Base-by-base conservation (phyloP, 1,139 yeast species). In the Saccharomyces hybrid region DNA sequence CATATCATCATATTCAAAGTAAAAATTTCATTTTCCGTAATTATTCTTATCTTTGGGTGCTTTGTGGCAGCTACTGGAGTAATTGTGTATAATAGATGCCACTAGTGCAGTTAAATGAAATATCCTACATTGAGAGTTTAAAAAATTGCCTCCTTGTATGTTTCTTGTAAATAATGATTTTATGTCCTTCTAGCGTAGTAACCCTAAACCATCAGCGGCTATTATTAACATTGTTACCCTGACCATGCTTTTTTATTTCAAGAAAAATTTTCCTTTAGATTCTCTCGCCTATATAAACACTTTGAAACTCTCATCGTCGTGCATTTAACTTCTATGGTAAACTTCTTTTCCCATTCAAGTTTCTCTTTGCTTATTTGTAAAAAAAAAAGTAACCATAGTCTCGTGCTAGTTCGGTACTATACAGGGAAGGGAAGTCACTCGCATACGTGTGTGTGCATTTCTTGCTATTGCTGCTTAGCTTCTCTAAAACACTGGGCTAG, bases 401-500 rank as follows among this genome's bases (percentile, higher is more conserved):
- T 79, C 78, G 84, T 78, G 83, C 73, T 76, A 69, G 58, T 57
- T 48, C 42, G 57, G 57, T 57, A 48, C 50, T 41, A 54, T 49
- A 51, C 53, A 59, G 63, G 59, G 56, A 58, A 59, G 68, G 58
- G 68, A 60, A 56, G 57, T 59, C 54, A 59, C 61, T 61, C 65
- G 60, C 59, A 50, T 52, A 52, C 60, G 59, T 58, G 52, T 49
- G 61, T 59, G 42, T 20, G 41, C 41, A 28, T 20, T 59, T 56
- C 67, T 66, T 63, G 69, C 70, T 65, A 66, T 59, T 68, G 65
- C 56, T 57, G 70, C 67, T 67, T 67, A 59, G 59, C 68, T 63
- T 62, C 56, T 57, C 58, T 57, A 47, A 32, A 42, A 48, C 59
- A 70, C 72, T 64, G 68, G 74, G 71, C 75, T 74, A 73, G 78